Conservation (phyloP, 2,329 filamentous ascomycete genomes). For the Colletotrichum melonis region DNA sequence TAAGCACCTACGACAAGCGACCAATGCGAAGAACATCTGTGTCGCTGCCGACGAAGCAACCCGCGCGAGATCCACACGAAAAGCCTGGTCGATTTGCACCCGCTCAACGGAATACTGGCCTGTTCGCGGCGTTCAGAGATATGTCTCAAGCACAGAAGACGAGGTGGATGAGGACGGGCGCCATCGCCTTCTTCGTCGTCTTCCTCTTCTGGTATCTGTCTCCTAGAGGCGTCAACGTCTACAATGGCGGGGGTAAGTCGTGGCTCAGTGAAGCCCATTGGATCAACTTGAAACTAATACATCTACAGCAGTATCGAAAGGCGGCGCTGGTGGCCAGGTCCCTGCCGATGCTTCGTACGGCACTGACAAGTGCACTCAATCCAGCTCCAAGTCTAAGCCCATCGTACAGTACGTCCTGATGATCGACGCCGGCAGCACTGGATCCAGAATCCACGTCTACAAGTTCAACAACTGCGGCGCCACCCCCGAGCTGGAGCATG, state of each 20-base stretch:
- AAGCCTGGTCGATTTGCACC: conserved; percentile 71
- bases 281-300: conserved; percentile 36
- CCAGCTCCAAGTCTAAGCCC: conserved; percentile 88
- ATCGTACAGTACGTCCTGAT: conserved; percentile 98
- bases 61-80: conserved; percentile 71
- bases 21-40: conserved; percentile 74
- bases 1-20: conserved; percentile 31
- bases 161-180: conserved; percentile 74
- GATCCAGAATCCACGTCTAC: conserved; percentile 98
- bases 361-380: conserved; percentile 82
- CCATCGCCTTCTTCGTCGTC: conserved; percentile 69
- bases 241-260: conserved; percentile 55
- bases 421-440: conserved; percentile 98
- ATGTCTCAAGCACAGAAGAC: conserved; percentile 74
- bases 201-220: conserved; percentile 74
- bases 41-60: conserved; percentile 71
- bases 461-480: conserved; percentile 98
- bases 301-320: conserved; percentile 38
- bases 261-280: background rate
- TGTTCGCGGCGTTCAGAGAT: conserved; percentile 56
- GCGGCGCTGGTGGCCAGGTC: conserved; percentile 56
- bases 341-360: conserved; percentile 72
- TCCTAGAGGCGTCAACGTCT: conserved; percentile 66
- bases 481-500: conserved; percentile 92
- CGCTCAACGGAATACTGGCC: conserved; percentile 57